A percentile compares a stretch with the other conserved stretches of the same genome.
phyloP scores from a whole-genome alignment of 2,329 filamentous ascomycete species.

The Penicillium sclerotigenum region DNA sequence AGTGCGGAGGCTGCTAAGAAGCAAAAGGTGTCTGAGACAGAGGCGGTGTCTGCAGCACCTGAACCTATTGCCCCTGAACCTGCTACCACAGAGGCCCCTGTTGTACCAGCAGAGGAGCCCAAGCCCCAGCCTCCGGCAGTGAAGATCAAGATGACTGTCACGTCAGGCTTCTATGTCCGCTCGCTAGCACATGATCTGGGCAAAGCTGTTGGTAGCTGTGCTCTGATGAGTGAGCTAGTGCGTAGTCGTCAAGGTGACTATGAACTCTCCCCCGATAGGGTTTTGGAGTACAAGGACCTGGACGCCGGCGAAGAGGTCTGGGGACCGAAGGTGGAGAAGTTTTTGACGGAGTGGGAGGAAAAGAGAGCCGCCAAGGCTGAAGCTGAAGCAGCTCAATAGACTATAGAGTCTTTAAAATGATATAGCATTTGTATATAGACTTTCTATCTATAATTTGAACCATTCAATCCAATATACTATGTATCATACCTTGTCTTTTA shows the following conservation, averaged over 20 bases:
- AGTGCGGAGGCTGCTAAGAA: slow-evolving; percentile 27
- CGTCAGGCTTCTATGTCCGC: slow-evolving; percentile 94
- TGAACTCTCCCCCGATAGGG: slow-evolving; percentile 64
- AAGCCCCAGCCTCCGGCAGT: slow-evolving; percentile 61
- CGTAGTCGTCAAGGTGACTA: slow-evolving; percentile 81
- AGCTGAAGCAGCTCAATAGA: slow-evolving; percentile 5
- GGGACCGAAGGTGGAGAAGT: slow-evolving; percentile 67
- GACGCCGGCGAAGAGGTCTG: slow-evolving; percentile 74
- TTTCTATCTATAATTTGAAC: not conserved
- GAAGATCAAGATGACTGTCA: slow-evolving; percentile 84
- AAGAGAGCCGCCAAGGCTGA: slow-evolving; percentile 31
- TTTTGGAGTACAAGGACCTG: slow-evolving; percentile 75
- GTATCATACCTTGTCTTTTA: not conserved
- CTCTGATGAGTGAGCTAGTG: slow-evolving; percentile 79
- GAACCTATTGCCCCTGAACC: slow-evolving; percentile 16
- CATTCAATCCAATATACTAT: not conserved
- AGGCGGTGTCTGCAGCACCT: slow-evolving; percentile 14
- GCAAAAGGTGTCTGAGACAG: slow-evolving; percentile 32
- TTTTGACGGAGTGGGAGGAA: slow-evolving; percentile 54
- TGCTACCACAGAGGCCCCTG: slow-evolving; percentile 8
- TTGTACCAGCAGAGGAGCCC: slow-evolving; percentile 17
- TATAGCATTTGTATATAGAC: slow-evolving; percentile 3
- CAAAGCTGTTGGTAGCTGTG: slow-evolving; percentile 73
- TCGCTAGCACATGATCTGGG: slow-evolving; percentile 92
- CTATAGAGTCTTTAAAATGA: not conserved